Base-by-base conservation (phyloP, 78 protist species). In the Dictyostelium firmibasis region DNA sequence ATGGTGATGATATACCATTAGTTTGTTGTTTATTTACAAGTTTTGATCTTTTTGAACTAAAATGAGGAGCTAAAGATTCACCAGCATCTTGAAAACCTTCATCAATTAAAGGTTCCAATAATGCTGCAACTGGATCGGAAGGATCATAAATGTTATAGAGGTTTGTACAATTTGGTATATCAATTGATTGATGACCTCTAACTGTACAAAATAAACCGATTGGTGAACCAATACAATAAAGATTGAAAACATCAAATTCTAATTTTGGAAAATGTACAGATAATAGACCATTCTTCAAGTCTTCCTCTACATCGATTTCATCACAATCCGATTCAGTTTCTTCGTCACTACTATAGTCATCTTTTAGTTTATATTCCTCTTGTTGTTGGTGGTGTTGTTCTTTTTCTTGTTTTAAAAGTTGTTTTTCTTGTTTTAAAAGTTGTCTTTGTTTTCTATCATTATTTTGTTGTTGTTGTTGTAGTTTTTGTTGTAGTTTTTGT, bases 31-130 rank as follows among this genome's bases (percentile, higher is more conserved):
- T 27, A 9, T 53, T 77, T n/a, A 29, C 43, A 18, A 29, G 62
- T 33, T 50, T 53, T 50, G 25, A 62, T 35, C 5, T 77, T n/a
- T 9, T 60, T 29, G 64, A 33, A 3, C 10, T 31, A 79, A 57
- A 38, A 64, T 78, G 86, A 31, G 86, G 86, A 14, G 53, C 47
- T 27, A 88, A 2, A 41, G 67, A 60, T 79, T 77, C 83, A 25
- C 64, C 60, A 20, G 60, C 11, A 11, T 67, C 75, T 27, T 29
- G 35, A 44, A 88, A 88, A 16, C 93, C 86, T 11, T 62, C 85
- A 79, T 88, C 93, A 31, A 88, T 88, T 25, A 88, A 67, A 29
- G 93, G 93, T 79, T 88, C 93, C 25, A 88, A 53, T 57, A 88
- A 44, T 57, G 82, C 81, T 0, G 93, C 93, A 23, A 88, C 93